Base-by-base conservation (phyloP, 2,329 filamentous ascomycete species). In the Epichloe coenophiala region DNA sequence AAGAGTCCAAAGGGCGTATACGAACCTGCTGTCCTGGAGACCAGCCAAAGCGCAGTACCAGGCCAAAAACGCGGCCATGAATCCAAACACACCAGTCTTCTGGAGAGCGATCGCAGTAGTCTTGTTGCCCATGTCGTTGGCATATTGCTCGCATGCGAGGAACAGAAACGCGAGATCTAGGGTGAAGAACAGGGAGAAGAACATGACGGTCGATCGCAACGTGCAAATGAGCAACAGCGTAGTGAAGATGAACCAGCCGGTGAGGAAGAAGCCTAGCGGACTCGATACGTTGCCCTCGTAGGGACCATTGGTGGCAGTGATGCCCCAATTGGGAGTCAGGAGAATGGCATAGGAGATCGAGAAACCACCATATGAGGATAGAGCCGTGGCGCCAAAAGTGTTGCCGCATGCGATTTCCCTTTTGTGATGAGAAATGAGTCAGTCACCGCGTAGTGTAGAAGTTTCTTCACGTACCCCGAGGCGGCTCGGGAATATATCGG, bases 21-120 rank as follows among this genome's bases (percentile, higher is more conserved):
- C 75, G 59, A 64, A 82, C 79, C 76, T 79, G 64, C 71, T 74
- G 60, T 93, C 87, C 54, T 84, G 83, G 52, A 93, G 79, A 78
- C 87, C 87, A 48, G 86, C 86, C 53, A 91, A 74, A 38, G 88
- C 87, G 61, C 88, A 89, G 69, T 91, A 94, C 88, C 88, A 94
- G 4, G 88, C 87, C 51, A 87, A 63, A 63, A 94, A 93, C 0
- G 87, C 85, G 1, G 87, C 81, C 6, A 93, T 60, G 54, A 93
- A 75, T n/a, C 88, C 88, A 62, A 93, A 91, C 54, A 81, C 74
- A 49, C 85, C 88, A 4, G 84, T 79, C 66, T 83, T 84, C 59
- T 80, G 79, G 43, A 87, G 69, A 15, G 65, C 68, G 5, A 66
- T 51, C 56, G 75, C 66, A 15, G 76, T 68, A 1, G 58, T 56